phyloP scores from a whole-genome alignment of 2,329 filamentous ascomycete species.

The Penicillium sp. region DNA sequence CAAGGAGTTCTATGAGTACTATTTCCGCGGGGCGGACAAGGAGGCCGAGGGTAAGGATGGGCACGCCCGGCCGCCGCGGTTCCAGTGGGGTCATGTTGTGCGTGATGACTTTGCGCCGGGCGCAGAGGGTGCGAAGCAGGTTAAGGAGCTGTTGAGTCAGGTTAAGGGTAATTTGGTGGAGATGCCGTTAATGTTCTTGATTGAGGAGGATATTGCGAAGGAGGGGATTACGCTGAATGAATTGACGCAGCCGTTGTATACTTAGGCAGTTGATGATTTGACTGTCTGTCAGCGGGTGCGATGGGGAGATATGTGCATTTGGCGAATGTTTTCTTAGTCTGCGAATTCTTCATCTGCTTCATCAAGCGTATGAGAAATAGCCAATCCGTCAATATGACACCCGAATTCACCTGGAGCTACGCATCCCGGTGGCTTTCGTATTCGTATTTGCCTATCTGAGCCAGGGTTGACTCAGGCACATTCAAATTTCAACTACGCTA shows the following conservation, averaged over 20 bases:
- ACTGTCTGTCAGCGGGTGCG: background rate
- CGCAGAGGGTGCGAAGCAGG: slow-evolving; percentile 68
- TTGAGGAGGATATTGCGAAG: slow-evolving; percentile 83
- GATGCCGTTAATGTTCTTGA: slow-evolving; percentile 88
- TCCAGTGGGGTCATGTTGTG: slow-evolving; percentile 86
- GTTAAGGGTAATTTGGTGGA: slow-evolving; percentile 75
- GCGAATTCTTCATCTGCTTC: background rate
- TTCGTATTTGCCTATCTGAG: too few species aligned
- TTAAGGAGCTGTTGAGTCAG: slow-evolving; percentile 69
- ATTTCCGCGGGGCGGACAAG: slow-evolving; percentile 52
- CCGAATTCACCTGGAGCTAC: too few species aligned
- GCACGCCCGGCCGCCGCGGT: slow-evolving; percentile 53
- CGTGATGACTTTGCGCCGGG: slow-evolving; percentile 68
- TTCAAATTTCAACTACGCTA: too few species aligned
- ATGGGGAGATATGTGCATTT: background rate
- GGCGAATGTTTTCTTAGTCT: background rate
- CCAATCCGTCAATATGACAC: background rate
- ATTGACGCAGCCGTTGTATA: slow-evolving; percentile 73
- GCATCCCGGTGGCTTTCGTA: too few species aligned
- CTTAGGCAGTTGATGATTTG: slow-evolving; percentile 39
- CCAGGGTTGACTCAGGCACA: too few species aligned
- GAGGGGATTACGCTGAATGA: slow-evolving; percentile 73
- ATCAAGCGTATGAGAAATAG: background rate
- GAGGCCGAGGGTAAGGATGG: slow-evolving; percentile 50
- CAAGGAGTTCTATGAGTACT: slow-evolving; percentile 64